Percentiles rank a stretch among this genome's conserved stretches.
Conservation (phyloP, 108 stramenopile species). For the Nannochloropsis gaditana region DNA sequence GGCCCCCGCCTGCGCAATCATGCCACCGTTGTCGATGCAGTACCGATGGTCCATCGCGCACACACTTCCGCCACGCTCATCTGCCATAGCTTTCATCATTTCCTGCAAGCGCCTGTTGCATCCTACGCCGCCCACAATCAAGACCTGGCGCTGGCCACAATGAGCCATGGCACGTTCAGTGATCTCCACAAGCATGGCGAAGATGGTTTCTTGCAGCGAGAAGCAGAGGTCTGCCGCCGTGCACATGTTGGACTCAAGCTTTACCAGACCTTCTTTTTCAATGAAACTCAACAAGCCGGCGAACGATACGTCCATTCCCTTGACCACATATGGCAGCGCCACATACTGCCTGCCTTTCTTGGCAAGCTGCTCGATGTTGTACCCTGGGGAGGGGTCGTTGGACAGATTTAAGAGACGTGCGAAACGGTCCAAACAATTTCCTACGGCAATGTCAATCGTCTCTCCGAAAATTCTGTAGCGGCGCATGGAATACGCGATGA, state of each 20-base stretch:
- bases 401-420: conserved; percentile 82
- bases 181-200: conserved; percentile 98
- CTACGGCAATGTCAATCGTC: conserved; percentile 99
- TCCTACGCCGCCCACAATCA: conserved; percentile 98
- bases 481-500: conserved; percentile 81
- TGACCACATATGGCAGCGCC: conserved; percentile 92
- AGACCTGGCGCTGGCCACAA: conserved; percentile 66
- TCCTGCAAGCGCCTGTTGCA: conserved; percentile 93
- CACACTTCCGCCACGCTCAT: conserved; percentile 75
- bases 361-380: conserved; percentile 95
- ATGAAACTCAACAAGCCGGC: conserved; percentile 61
- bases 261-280: conserved; percentile 56
- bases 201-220: conserved; percentile 92
- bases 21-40: conserved; percentile 99
- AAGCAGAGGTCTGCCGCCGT: conserved; percentile 86
- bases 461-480: conserved; percentile 98
- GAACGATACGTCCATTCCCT: conserved; percentile 99
- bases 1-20: conserved; percentile 99
- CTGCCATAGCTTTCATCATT: conserved; percentile 93
- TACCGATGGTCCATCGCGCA: conserved; percentile 97
- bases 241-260: conserved; percentile 52
- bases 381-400: conserved; percentile 96
- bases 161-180: conserved; percentile 99
- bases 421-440: conserved; percentile 97
- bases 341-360: conserved; percentile 61